Evolutionary conservation across 176 grass and related monocot species (phyloP), one percentile per base, ranked within the genome.

Genomic region (Lolium perenne): DNA sequence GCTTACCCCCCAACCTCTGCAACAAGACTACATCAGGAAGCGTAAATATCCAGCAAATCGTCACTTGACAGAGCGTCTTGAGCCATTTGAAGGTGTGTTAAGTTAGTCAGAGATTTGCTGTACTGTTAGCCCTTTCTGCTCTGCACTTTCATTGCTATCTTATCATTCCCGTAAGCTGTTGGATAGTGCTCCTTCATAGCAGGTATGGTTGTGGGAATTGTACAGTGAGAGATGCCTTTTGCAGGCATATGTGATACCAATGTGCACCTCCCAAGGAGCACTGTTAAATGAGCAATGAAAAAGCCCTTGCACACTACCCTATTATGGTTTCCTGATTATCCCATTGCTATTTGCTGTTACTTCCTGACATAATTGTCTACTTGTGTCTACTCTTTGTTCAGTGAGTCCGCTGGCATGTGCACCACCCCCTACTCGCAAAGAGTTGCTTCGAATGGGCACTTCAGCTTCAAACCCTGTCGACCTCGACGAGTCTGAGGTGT

Each of bases 1-100:
- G 86, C 38, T 87, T 20, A 79, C 10, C 58, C 92, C 92, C 1
- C 84, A 56, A 76, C 92, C 92, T 84, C 70, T 89, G 9, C 76
- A 91, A 78, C 76, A 89, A 65, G 87, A 81, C 38, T 83, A 84
- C 59, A 18, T 87, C 58, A 80, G 14, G 22, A 91, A 87, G 73
- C 86, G 5, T 46, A 70, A 67, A 85, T 47, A 61, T 77, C 11
- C 82, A 83, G 77, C 54, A 78, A 45, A 21, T 94, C 54, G 38
- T 86, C 62, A 26, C 63, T 59, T 83, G n/a, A 76, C 71, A 61
- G 71, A 77, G 8, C 41, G 74, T 77, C 54, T 38, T 91, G 89
- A 89, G 71, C 35, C 58, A 38, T 40, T 75, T 74, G 74, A 88
- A 89, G 92, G 92, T 94, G 57, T 0, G 47, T 79, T 22, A 49